phyloP scores from a whole-genome alignment of 345 rosid species.

The Hibiscus trionum region DNA sequence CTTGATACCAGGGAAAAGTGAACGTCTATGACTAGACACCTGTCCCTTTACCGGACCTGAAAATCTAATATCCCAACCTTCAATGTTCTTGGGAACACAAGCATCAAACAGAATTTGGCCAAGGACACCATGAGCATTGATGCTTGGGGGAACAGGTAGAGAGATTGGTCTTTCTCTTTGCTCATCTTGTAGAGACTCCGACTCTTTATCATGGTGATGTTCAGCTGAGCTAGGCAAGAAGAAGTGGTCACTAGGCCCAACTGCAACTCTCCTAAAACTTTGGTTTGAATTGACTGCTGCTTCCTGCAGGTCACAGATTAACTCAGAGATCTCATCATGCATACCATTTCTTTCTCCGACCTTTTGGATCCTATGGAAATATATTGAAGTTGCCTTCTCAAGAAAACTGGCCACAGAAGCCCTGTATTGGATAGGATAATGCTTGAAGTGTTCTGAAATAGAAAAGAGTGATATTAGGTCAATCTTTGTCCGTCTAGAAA shows the following conservation, averaged over 20 bases:
- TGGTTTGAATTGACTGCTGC: slow-evolving; percentile 89
- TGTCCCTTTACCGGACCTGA: slow-evolving; percentile 59
- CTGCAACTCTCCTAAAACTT: slow-evolving; percentile 74
- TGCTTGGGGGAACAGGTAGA: slow-evolving; percentile 43
- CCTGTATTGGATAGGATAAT: slow-evolving; percentile 65
- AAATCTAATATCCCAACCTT: slow-evolving; percentile 96
- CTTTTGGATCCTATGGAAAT: slow-evolving; percentile 45
- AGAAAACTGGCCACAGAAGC: slow-evolving; percentile 59
- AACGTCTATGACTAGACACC: slow-evolving; percentile 49
- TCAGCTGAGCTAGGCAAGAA: slow-evolving; percentile 70
- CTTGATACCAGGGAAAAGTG: slow-evolving; percentile 43
- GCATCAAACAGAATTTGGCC: slow-evolving; percentile 81
- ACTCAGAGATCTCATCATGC: slow-evolving; percentile 64
- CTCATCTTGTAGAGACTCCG: slow-evolving; percentile 45
- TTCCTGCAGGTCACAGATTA: slow-evolving; percentile 75
- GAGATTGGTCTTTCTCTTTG: slow-evolving; percentile 36
- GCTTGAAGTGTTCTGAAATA: slow-evolving; percentile 61
- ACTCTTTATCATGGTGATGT: slow-evolving; percentile 26
- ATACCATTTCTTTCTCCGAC: slow-evolving; percentile 47
- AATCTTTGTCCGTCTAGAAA: neutral
- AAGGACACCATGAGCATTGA: slow-evolving; percentile 77
- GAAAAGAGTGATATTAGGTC: slow-evolving; percentile 8
- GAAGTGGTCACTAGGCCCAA: slow-evolving; percentile 72
- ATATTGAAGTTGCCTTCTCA: slow-evolving; percentile 54
- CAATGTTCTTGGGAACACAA: slow-evolving; percentile 83